Base-by-base conservation (phyloP, 2,329 filamentous ascomycete species). In the Diaporthe destruens region DNA sequence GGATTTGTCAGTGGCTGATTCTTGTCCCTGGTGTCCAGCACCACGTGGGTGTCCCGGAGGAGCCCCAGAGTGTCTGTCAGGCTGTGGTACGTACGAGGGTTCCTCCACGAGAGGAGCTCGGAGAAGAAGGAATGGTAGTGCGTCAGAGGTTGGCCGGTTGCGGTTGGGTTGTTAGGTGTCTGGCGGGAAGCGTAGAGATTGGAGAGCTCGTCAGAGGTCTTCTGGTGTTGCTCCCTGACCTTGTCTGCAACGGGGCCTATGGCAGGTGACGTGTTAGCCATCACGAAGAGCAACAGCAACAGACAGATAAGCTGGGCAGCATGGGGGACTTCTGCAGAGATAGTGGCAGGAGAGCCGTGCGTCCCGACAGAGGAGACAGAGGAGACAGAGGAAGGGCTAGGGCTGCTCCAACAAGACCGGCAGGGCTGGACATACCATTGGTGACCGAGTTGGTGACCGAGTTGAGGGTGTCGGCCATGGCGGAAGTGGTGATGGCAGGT, bases 101-200 rank as follows among this genome's bases (percentile, higher is more conserved):
- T 90, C 79, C 91, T 87, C 90, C 91, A 93, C 76, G 90, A 92
- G 74, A 93, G 84, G 72, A 93, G 86, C 80, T 91, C 89, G 66
- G 87, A 88, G 82, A 93, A 93, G 83, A 92, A 89, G 20, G 90
- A 92, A 84, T 93, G 90, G 81, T 92, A 93, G 82, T 92, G 89
- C 73, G 90, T 92, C 79, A 92, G 82, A 66, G 87, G 87, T 81
- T 92, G 89, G 77, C 88, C 89, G 59, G 88, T 90, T 74, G 88
- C 88, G 77, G 89, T 85, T 44, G 85, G 84, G 72, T 84, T 83
- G 66, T 82, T 76, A 70, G 89, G 89, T 65, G 87, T 88, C 79
- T 85, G 85, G 79, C 89, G 88, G 76, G 88, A 80, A 74, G 86
- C 86, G 77, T 88, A 88, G 61, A 91, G 85, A 80, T 88, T 89